A percentile compares a stretch with the other conserved stretches of the same genome.
Evolutionary conservation across 2,329 filamentous ascomycete genomes (phyloP).

Genomic region (Cladorrhinum sp.): DNA sequence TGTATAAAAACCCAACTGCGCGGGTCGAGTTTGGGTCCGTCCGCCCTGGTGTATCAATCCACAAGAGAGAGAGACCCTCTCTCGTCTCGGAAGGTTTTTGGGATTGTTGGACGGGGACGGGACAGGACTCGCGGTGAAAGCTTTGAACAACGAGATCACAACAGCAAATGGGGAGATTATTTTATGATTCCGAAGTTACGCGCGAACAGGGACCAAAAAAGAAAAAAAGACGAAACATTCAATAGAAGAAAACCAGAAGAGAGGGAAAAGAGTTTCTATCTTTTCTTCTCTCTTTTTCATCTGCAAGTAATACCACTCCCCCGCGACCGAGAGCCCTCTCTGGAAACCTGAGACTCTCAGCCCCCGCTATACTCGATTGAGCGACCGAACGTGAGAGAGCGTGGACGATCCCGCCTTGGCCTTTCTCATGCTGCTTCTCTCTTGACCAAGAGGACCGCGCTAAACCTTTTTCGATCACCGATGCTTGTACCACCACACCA

Average conservation of each 20-base stretch:
- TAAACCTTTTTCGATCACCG: conserved; percentile 15
- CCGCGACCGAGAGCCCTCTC: background rate
- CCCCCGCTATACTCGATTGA: conserved; percentile 26
- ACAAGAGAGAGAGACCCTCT: background rate
- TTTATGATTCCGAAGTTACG: background rate
- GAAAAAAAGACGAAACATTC: background rate
- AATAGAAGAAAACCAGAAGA: background rate
- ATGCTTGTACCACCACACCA: background rate
- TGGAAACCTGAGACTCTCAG: conserved; percentile 11
- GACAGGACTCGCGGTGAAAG: background rate
- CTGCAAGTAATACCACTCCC: background rate
- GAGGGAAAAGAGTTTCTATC: background rate
- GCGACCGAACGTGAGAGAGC: conserved; percentile 24
- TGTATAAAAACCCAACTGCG: background rate
- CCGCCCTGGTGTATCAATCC: background rate
- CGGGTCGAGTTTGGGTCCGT: background rate
- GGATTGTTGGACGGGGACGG: background rate
- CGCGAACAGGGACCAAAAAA: background rate
- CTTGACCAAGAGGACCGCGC: background rate
- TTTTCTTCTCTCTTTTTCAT: background rate
- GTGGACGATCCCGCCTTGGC: conserved; percentile 6
- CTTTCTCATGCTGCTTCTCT: background rate
- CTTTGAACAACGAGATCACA: background rate
- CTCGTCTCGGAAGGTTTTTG: background rate
- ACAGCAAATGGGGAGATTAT: background rate